Evolutionary conservation across 176 grass and related monocot genomes (phyloP), one percentile per base, ranked within the genome.

Genomic region (Luzula sylvatica): DNA sequence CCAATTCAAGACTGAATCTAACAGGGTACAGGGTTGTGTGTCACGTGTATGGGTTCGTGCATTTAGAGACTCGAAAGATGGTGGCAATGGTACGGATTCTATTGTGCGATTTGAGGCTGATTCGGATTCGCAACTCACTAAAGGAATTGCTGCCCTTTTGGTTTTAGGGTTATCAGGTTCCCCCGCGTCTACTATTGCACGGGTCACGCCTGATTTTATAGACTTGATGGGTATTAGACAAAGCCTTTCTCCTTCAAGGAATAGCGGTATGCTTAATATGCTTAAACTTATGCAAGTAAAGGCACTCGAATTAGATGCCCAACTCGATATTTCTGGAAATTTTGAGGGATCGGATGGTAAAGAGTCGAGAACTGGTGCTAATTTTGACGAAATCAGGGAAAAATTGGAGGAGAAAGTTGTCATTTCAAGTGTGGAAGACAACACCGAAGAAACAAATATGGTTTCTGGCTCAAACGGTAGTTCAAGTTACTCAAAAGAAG

Each of bases 11-110:
- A 82, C 67, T 53, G 83, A 95, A 0, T 61, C 66, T 23, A 81
- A 88, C 66, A 76, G 83, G 32, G 83, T 95, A 62, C 73, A 78
- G 2, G 80, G 90, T 0, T 89, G 81, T 64, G 71, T 96, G 21
- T 95, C 89, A 23, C 80, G 69, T 69, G 89, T 95, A 24, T 88
- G 89, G 89, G 80, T 95, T 46, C 89, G 82, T 23, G 89, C 83
- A 23, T 66, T 71, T 20, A 30, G 22, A 20, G 74, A 71, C 43
- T 65, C 68, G 28, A 61, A 63, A 23, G 80, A 84, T 22, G 54
- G 23, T 20, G 72, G 22, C 0, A 24, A 20, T 23, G 25, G 29
- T 32, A 2, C 24, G 25, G 17, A 65, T 19, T 26, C 35, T 47
- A 21, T 57, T 51, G 73, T 95, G 28, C 66, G 80, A 4, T 88